Percentiles rank a stretch among this genome's conserved stretches.
phyloP scores from a whole-genome alignment of 768 basidiomycete genomes.

The Strobilomyces echinocephalus region DNA sequence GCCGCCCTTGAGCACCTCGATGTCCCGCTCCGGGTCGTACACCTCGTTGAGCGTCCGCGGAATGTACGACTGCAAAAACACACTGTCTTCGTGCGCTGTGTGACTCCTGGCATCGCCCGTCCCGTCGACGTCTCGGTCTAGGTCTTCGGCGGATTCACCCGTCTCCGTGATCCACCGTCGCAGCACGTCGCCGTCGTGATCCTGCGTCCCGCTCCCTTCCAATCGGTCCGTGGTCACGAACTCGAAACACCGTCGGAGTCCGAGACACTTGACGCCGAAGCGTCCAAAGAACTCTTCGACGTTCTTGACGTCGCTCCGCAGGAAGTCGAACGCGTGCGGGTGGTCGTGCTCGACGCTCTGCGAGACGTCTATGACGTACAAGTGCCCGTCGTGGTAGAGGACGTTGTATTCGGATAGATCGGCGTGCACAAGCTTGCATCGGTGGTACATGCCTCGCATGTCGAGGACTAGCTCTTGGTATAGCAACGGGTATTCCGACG shows the following conservation, averaged over 20 bases:
- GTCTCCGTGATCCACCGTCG: conserved; percentile 46
- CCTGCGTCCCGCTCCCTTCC: conserved; percentile 26
- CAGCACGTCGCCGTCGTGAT: conserved; percentile 29
- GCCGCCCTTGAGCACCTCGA: conserved; percentile 66
- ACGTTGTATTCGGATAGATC: conserved; percentile 99
- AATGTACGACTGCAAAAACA: conserved; percentile 90
- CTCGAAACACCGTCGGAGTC: conserved; percentile 80
- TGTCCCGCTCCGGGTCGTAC: conserved; percentile 91
- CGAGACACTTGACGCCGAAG: conserved; percentile 70
- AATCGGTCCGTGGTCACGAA: conserved; percentile 69
- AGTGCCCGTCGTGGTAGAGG: conserved; percentile 74
- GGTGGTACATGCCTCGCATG: conserved; percentile 80
- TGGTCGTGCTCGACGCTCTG: conserved; percentile 99
- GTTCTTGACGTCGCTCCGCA: conserved; percentile 88
- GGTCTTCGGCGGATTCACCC: conserved; percentile 18
- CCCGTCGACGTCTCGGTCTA: conserved; percentile 8
- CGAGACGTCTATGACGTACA: conserved; percentile 96
- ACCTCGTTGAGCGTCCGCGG: conserved; percentile 90
- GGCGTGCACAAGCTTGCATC: conserved; percentile 93
- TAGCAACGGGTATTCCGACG: conserved; percentile 48
- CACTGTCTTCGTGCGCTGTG: conserved; percentile 70
- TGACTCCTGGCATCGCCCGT: conserved; percentile 12
- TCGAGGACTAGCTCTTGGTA: conserved; percentile 79
- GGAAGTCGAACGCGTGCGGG: conserved; percentile 92
- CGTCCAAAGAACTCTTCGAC: conserved; percentile 87